These are phyloP conservation scores for Gentiana dahurica DNA, from an alignment of 257 asterid species.

Conservation along the genomic window DNA sequence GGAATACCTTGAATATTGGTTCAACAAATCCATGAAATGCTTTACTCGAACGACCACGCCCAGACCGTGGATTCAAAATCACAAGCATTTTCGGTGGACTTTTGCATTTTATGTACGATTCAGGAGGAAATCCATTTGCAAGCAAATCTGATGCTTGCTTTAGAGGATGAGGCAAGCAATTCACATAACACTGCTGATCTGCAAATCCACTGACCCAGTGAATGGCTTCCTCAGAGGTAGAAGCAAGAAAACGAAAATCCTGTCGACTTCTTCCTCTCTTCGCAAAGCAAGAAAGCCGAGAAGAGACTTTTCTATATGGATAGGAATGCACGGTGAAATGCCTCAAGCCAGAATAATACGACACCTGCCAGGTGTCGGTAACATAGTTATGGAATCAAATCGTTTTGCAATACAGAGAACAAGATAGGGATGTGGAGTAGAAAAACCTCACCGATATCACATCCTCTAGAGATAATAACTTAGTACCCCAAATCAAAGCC, in stretches of 20 bases:
- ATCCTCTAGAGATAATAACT: constrained; percentile 58
- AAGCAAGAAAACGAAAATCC: constrained; percentile 72
- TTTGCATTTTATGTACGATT: constrained; percentile 77
- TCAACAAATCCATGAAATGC: constrained; percentile 80
- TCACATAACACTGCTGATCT: constrained; percentile 94
- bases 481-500: constrained; percentile 80
- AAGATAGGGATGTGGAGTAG: constrained; percentile 1
- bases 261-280: constrained; percentile 61
- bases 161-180: constrained; percentile 87
- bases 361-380: constrained; percentile 47
- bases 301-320: constrained; percentile 53
- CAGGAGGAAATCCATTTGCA: constrained; percentile 74
- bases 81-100: constrained; percentile 88
- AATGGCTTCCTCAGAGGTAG: constrained; percentile 80
- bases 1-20: constrained; percentile 82
- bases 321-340: constrained; percentile 90
- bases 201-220: constrained; percentile 95
- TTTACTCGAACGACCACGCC: constrained; percentile 94
- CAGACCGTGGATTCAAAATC: constrained; percentile 92
- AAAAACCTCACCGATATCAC: constrained; percentile 59
- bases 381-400: not conserved
- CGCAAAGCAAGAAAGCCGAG: constrained; percentile 42
- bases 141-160: constrained; percentile 52
- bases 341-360: constrained; percentile 79
- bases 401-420: constrained; percentile 1